Evolutionary conservation across 495 filamentous ascomycete genomes (phyloP).

Genomic region (Schizothecium vesticola): DNA sequence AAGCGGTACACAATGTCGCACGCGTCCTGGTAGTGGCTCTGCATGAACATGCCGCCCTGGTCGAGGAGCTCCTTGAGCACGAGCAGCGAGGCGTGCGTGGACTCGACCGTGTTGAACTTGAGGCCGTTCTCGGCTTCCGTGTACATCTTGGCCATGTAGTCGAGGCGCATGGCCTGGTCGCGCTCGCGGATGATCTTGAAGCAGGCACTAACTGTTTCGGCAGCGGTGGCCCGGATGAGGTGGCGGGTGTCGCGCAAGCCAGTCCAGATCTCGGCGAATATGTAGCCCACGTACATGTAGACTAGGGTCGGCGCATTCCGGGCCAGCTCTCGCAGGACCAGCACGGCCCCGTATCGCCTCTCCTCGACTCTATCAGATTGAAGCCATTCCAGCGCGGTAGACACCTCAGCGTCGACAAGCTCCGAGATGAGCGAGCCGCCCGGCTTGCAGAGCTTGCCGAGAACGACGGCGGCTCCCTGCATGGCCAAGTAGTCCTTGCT

Average conservation of each 20-base stretch:
- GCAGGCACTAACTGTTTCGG: slow-evolving; percentile 84
- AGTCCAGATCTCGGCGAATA: slow-evolving; percentile 94
- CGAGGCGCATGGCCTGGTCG: slow-evolving; percentile 75
- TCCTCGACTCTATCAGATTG: slow-evolving; percentile 93
- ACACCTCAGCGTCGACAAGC: slow-evolving; percentile 92
- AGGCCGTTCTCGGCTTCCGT: slow-evolving; percentile 76
- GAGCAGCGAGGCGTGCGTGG: slow-evolving; percentile 84
- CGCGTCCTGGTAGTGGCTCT: slow-evolving; percentile 75
- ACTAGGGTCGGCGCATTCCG: slow-evolving; percentile 88
- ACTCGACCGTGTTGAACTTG: slow-evolving; percentile 71
- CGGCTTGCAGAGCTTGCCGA: slow-evolving; percentile 84
- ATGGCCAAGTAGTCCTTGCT: slow-evolving; percentile 85
- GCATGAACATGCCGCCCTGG: slow-evolving; percentile 98
- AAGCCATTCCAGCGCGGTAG: slow-evolving; percentile 89
- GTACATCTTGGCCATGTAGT: slow-evolving; percentile 82
- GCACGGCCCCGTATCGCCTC: slow-evolving; percentile 81
- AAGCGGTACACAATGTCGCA: slow-evolving; percentile 87
- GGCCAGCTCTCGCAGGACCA: slow-evolving; percentile 84
- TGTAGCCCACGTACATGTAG: slow-evolving; percentile 81
- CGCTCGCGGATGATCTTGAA: slow-evolving; percentile 89
- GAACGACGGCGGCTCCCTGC: slow-evolving; percentile 75
- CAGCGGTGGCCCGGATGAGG: slow-evolving; percentile 84
- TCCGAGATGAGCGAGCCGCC: slow-evolving; percentile 94
- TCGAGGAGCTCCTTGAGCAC: slow-evolving; percentile 84
- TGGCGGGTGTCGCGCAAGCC: slow-evolving; percentile 83